Base-by-base conservation (phyloP, 2,329 filamentous ascomycete genomes). In the Diplodia sapinea region DNA sequence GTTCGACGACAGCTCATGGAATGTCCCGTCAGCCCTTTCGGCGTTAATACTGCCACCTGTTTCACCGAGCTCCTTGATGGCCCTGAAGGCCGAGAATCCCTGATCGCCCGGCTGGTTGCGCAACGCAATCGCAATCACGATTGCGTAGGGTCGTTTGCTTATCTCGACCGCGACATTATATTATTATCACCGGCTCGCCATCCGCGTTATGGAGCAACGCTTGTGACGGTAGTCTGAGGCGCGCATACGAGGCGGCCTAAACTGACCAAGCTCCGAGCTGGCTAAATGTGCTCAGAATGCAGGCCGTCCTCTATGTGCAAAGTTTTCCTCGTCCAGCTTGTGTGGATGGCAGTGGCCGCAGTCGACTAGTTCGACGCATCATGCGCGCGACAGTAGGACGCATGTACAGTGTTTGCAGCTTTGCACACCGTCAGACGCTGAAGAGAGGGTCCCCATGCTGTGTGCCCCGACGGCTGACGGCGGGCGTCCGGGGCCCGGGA, bases 351-450 rank as follows among this genome's bases (percentile, higher is more conserved):
- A 15, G 38, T 59, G 47, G 56, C 47, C 43, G 49, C 40, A 36
- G 43, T 50, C 5, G 43, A 47, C 43, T 51, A 33, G 43, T 50
- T 49, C 17, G 56, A 49, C 15, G 56, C 56, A 50, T 38, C 12
- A 62, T 62, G 57, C 57, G 57, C 49, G 57, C 57, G 57, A 62
- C 57, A 29, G 26, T 26, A 43, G 29, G 20, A 43, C 17, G 49
- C 49, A 56, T 66, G 51, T 66, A 56, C 51, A 40, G 20, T 66
- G 49, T 66, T 66, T 66, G 54, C 63, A 66, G 63, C 36, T 66
- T 66, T 66, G 64, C 64, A 66, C 57, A 62, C 57, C 57, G 57
- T 62, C 57, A 62, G 49, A 62, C 29, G 49, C 57, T 62, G 57
- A 62, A 62, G 57, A 62, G 57, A 50, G 40, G 43, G 29, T 36